These are phyloP conservation scores for Aurifilum marmelostoma DNA, from an alignment of 2,329 filamentous ascomycete genomes.

Conservation along the genomic window DNA sequence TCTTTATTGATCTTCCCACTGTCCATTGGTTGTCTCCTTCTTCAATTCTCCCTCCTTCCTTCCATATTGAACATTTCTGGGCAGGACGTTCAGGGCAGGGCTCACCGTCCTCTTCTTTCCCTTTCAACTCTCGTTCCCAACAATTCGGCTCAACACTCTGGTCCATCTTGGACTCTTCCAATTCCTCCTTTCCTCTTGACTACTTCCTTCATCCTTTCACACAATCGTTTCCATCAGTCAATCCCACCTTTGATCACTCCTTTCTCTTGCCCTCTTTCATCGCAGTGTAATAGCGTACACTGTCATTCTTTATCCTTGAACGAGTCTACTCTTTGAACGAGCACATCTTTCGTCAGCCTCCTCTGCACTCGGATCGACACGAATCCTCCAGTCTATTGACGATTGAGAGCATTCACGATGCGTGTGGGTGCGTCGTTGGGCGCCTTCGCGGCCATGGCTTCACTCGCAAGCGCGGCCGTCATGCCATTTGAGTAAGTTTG, in stretches of 20 bases:
- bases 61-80: slow-evolving; percentile 3
- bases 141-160: slow-evolving; percentile 11
- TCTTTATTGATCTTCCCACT: slow-evolving; percentile 16
- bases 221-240: background rate
- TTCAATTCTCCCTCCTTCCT: slow-evolving; percentile 24
- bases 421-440: slow-evolving; percentile 42
- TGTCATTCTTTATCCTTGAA: slow-evolving; percentile 26
- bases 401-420: slow-evolving; percentile 40
- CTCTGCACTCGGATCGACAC: background rate
- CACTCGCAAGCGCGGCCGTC: slow-evolving; percentile 40
- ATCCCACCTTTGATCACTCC: background rate
- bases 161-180: slow-evolving; percentile 21
- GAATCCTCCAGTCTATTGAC: slow-evolving; percentile 1
- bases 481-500: slow-evolving; percentile 41
- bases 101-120: slow-evolving; percentile 10
- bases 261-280: background rate
- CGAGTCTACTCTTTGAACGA: background rate
- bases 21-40: background rate
- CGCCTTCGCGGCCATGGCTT: slow-evolving; percentile 41
- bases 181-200: slow-evolving; percentile 7
- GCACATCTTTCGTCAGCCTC: background rate
- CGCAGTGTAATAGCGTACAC: slow-evolving; percentile 16
- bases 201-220: slow-evolving; percentile 18
- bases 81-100: background rate
- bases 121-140: slow-evolving; percentile 20